Conservation (phyloP, 2,329 filamentous ascomycete species). For the Scopulariopsis brevicaulis region DNA sequence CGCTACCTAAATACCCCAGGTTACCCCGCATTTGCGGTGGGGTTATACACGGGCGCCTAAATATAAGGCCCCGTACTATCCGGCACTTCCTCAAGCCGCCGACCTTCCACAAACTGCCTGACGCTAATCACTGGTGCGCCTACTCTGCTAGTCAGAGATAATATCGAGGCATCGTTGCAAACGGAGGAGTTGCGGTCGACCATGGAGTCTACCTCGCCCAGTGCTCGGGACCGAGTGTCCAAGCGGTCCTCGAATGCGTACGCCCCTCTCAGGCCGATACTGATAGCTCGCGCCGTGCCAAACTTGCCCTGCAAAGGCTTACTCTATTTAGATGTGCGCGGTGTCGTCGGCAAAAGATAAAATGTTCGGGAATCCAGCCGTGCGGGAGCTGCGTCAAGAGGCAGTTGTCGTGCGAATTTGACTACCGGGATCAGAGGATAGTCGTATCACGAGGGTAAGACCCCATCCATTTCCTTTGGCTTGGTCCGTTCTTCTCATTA, state of each 20-base stretch:
- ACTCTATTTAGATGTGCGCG: slow-evolving; percentile 3
- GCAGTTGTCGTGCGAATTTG: slow-evolving; percentile 19
- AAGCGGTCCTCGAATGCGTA: slow-evolving; percentile 2
- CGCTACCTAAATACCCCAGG: not conserved
- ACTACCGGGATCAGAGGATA: slow-evolving; percentile 8
- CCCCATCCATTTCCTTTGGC: not conserved
- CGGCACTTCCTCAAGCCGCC: not conserved
- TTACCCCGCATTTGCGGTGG: not conserved
- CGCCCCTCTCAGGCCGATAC: not conserved
- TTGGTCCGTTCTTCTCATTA: not conserved
- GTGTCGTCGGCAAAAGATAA: slow-evolving; percentile 22
- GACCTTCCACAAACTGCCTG: not conserved
- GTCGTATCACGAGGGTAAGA: slow-evolving; percentile 8
- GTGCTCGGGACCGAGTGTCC: not conserved
- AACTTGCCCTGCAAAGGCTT: not conserved
- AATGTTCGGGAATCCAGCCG: slow-evolving; percentile 19
- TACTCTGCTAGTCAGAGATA: not conserved
- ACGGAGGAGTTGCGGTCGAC: slow-evolving; percentile 12
- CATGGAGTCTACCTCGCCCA: not conserved
- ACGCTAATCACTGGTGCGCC: not conserved
- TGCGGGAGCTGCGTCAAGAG: slow-evolving; percentile 20
- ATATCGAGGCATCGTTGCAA: not conserved
- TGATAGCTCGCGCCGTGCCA: too few relatives aligned
- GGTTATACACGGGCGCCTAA: not conserved
- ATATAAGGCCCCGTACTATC: not conserved